Evolutionary conservation across 176 grass and related monocot species (phyloP).

Genomic region (Elymus sibiricus): DNA sequence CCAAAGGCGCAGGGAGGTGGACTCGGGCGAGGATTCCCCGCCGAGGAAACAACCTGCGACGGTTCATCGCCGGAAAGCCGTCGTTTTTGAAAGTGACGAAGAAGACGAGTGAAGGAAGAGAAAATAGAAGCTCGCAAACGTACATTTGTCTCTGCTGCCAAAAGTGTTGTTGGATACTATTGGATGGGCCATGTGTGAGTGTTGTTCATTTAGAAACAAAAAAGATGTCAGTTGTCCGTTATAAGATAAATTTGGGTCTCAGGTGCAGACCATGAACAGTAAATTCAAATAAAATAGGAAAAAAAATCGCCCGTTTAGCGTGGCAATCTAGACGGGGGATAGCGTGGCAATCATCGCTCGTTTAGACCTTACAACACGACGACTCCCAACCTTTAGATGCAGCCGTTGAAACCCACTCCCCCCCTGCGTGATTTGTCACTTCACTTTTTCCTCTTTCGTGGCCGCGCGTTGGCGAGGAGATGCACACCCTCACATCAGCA

Average conservation of each 20-base stretch:
- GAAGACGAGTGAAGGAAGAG: constrained; percentile 54
- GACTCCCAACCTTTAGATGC: no score
- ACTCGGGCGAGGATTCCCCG: constrained; percentile 68
- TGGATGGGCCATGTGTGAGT: background rate
- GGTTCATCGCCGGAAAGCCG: constrained; percentile 52
- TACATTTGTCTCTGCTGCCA: background rate
- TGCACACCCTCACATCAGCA: no score
- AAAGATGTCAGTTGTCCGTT: background rate
- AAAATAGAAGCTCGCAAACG: background rate
- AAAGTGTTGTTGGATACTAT: background rate
- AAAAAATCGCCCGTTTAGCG: background rate
- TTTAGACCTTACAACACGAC: no score
- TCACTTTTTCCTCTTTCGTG: no score
- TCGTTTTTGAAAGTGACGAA: constrained; percentile 85
- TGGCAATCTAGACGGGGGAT: no score
- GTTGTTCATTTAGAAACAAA: background rate
- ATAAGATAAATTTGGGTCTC: background rate
- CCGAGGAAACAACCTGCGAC: constrained; percentile 52
- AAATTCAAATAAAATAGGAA: background rate
- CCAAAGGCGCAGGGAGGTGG: constrained; percentile 62
- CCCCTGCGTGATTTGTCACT: no score
- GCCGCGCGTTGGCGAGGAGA: no score
- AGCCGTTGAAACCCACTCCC: no score
- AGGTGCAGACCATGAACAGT: no score
- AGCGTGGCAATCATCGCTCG: no score